Evolutionary conservation across 495 filamentous ascomycete genomes (phyloP), one percentile per base, ranked within the genome.

Genomic region (Aspergillus sclerotiicarbonarius): DNA sequence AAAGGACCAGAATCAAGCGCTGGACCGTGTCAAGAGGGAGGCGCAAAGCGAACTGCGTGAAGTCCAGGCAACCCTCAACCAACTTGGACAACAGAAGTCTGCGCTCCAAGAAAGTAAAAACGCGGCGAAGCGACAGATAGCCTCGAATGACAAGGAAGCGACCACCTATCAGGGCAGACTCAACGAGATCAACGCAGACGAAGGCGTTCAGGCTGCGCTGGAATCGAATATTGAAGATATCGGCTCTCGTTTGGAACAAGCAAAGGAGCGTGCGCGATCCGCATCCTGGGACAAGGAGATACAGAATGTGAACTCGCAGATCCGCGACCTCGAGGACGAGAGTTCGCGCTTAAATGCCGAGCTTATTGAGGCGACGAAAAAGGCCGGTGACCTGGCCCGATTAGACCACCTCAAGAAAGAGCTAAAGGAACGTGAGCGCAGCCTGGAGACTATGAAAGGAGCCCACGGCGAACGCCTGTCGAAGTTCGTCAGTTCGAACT

Each of bases 321-420:
- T 94, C 7, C 82, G 84, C 48, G 71, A 75, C 13, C 69, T 95
- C 5, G 89, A 97, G 58, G 82, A 84, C 29, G 82, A 86, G 58
- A 83, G 79, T 48, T 82, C 86, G 33, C 82, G 75, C 60, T 76
- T 96, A 25, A 87, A 87, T 31, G 72, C 79, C 4, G 92, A 98
- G 63, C 81, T 97, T 20, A 78, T 90, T 33, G 86, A 92, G 59
- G 89, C 85, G 57, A 94, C 89, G 0, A 82, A 85, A 56, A 83
- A 90, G 60, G 91, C 90, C 31, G 80, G 84, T 3, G 90, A 91
- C 47, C 77, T 90, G 32, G 95, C 93, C 37, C 84, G 86, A 53
- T 76, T 98, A 7, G 88, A 92, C 48, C 81, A 90, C 61, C 76
- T 90, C 13, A 89, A 87, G 62, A 90, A 90, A 56, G 86, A 95